Percentiles rank a stretch among this genome's conserved stretches.
Conservation (phyloP, 805 yeast genomes). For the Metschnikowia hibisci region DNA sequence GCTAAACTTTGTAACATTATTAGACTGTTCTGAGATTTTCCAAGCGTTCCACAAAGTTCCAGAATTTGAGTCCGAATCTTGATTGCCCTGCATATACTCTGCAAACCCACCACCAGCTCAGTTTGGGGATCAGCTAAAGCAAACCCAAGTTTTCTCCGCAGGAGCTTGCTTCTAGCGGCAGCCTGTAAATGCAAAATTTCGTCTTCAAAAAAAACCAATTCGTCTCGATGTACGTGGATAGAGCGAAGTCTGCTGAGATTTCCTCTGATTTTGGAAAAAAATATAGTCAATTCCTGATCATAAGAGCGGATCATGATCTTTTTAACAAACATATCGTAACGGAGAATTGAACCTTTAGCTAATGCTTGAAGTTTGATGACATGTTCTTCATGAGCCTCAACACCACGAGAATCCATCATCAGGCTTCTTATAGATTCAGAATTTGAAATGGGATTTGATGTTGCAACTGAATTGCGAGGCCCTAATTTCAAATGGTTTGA, state of each 20-base stretch:
- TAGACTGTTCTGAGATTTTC: not conserved
- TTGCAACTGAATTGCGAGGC: not conserved
- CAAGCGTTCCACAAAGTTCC: not conserved
- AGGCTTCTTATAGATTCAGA: too few relatives aligned
- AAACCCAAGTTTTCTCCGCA: not conserved
- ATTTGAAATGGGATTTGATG: not conserved
- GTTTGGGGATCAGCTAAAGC: not conserved
- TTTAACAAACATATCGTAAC: conserved; percentile 62
- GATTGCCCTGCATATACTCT: conserved; percentile 7
- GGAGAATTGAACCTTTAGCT: conserved; percentile 62
- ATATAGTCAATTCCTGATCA: conserved; percentile 43
- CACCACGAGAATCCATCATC: too few relatives aligned
- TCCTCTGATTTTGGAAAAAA: conserved; percentile 55
- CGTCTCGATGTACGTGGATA: conserved; percentile 34
- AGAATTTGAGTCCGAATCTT: not conserved
- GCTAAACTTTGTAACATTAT: conserved; percentile 36
- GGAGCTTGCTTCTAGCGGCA: conserved; percentile 27
- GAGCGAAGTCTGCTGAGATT: conserved; percentile 29
- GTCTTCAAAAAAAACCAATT: conserved; percentile 24
- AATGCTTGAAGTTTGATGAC: conserved; percentile 62
- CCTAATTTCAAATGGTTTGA: not conserved
- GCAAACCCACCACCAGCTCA: conserved; percentile 5
- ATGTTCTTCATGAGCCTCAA: conserved; percentile 9
- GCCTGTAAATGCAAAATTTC: conserved; percentile 41
- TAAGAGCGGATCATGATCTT: conserved; percentile 58